Conservation (phyloP, 2,329 filamentous ascomycete genomes). For the Alternaria sp. region DNA sequence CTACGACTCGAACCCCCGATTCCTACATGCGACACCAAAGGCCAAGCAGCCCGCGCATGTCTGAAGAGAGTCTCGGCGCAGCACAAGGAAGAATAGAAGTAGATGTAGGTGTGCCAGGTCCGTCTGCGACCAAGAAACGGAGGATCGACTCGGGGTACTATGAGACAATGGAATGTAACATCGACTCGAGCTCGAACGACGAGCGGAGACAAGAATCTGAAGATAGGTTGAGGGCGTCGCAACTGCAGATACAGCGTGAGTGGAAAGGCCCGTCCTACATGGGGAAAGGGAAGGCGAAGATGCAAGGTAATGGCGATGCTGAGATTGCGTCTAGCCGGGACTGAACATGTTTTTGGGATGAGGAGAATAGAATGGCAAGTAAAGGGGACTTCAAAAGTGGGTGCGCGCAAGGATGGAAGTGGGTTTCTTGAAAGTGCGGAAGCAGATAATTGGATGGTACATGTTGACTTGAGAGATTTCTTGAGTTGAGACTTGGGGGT, state of each 20-base stretch:
- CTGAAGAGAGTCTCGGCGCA: not conserved
- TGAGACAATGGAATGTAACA: not conserved
- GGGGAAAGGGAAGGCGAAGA: not conserved
- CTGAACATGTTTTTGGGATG: not conserved
- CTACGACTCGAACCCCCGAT: not conserved
- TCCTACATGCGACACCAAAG: not conserved
- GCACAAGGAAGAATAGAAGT: not conserved
- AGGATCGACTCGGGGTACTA: not conserved
- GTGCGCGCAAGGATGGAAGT: too few species aligned
- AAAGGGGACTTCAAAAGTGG: too few species aligned
- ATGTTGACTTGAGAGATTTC: not conserved
- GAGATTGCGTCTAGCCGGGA: not conserved
- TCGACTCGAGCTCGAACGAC: not conserved
- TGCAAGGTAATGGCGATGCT: not conserved
- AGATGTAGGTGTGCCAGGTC: not conserved
- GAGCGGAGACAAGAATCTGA: not conserved
- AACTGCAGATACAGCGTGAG: not conserved
- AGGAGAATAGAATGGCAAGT: not conserved
- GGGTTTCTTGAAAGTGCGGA: too few species aligned
- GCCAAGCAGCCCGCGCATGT: accelerated
- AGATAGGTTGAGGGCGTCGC: not conserved
- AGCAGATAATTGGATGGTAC: not conserved
- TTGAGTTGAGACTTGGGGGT: not conserved
- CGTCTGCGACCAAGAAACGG: not conserved
- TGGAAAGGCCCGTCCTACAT: not conserved